Conservation (phyloP, 768 basidiomycete species). For the Leccinellum luteum region DNA sequence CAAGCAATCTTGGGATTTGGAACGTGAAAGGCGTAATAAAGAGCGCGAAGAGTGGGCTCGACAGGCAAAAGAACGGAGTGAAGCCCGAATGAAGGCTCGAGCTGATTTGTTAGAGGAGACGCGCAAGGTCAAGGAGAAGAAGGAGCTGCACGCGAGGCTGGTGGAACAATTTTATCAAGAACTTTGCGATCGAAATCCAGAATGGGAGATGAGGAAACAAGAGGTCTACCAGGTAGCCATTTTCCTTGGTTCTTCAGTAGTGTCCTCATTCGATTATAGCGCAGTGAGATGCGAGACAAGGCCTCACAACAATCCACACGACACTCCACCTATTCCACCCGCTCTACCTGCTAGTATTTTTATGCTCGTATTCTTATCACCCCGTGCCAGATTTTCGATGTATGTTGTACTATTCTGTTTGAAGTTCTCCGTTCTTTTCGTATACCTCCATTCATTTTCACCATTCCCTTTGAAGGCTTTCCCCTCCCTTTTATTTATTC, state of each 20-base stretch:
- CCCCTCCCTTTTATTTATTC: conserved; percentile 1
- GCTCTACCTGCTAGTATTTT: conserved; percentile 10
- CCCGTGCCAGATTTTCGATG: conserved; percentile 11
- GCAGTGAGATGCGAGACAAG: conserved; percentile 29
- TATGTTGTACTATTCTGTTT: conserved; percentile 27
- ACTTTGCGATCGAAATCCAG: conserved; percentile 54
- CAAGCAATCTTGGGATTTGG: conserved; percentile 32
- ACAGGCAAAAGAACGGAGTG: conserved; percentile 46
- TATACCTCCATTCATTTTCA: conserved; percentile 5
- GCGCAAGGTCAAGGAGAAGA: conserved; percentile 41
- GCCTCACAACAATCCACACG: conserved; percentile 20
- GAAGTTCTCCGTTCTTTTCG: background rate
- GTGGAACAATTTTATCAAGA: conserved; percentile 55
- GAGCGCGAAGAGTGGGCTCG: conserved; percentile 57
- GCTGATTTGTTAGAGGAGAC: conserved; percentile 36
- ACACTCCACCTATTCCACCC: conserved; percentile 5
- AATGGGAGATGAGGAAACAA: conserved; percentile 56
- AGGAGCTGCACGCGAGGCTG: conserved; percentile 39
- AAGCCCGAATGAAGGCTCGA: conserved; percentile 48
- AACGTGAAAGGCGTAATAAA: conserved; percentile 41
- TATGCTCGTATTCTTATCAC: conserved; percentile 33
- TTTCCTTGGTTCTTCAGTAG: background rate
- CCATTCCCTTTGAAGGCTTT: background rate
- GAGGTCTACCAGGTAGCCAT: conserved; percentile 48
- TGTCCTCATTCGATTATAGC: conserved; percentile 20